Evolutionary conservation across 257 asterid genomes (phyloP).

Genomic region (Solanum rostratum): DNA sequence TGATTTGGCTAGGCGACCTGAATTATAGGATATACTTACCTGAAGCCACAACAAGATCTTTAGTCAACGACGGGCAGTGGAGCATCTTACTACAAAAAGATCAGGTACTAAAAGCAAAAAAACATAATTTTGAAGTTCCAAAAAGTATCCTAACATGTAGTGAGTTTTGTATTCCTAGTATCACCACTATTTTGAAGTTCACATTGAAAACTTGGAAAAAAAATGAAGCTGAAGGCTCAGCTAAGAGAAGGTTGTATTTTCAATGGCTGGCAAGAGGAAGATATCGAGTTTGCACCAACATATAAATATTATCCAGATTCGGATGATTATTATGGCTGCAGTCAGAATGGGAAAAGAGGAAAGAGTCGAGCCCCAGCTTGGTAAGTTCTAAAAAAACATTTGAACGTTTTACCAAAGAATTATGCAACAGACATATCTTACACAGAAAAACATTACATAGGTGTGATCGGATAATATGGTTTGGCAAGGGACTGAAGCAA

Average conservation of each 20-base stretch:
- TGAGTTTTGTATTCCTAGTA: background rate
- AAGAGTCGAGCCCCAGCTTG: constrained; percentile 57
- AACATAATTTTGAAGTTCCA: background rate
- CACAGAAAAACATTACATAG: constrained; percentile 16
- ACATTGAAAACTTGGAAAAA: constrained; percentile 9
- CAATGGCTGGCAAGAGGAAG: constrained; percentile 52
- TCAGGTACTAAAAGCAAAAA: constrained; percentile 31
- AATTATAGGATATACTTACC: constrained; percentile 57
- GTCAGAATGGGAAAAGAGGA: constrained; percentile 20
- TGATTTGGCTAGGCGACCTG: constrained; percentile 64
- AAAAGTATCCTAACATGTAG: background rate
- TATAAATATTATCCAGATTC: constrained; percentile 46
- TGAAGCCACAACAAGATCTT: constrained; percentile 43
- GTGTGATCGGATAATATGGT: constrained; percentile 64
- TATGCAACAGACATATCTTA: background rate
- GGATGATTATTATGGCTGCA: constrained; percentile 43
- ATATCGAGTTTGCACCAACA: constrained; percentile 53
- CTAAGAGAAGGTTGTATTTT: constrained; percentile 37
- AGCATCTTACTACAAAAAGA: constrained; percentile 41
- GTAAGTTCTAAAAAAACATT: constrained; percentile 15
- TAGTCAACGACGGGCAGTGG: constrained; percentile 44
- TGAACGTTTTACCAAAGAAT: background rate
- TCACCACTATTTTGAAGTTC: background rate
- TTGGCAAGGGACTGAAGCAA: constrained; percentile 48
- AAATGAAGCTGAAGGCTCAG: constrained; percentile 47